Evolutionary conservation across 495 filamentous ascomycete genomes (phyloP).

Genomic region (Neurospora hispaniola): DNA sequence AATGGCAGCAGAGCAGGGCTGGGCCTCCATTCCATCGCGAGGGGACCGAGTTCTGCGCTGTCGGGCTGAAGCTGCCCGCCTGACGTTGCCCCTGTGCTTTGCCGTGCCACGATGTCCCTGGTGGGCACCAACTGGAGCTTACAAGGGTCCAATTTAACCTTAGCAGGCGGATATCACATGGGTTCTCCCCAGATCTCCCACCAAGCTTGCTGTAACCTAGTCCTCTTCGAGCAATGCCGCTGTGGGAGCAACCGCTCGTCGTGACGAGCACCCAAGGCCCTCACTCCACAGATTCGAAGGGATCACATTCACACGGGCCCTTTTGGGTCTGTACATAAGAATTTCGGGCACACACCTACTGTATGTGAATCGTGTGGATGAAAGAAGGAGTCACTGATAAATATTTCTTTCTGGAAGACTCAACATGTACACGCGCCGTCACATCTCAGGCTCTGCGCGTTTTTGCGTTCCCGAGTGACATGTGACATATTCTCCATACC

Average conservation of each 20-base stretch:
- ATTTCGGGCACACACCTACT: not conserved
- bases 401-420: not conserved
- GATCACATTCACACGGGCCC: not conserved
- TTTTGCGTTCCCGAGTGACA: not conserved
- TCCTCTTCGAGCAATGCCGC: not conserved
- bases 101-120: not conserved
- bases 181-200: not conserved
- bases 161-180: not conserved
- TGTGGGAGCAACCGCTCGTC: not conserved
- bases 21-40: not conserved
- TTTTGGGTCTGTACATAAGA: not conserved
- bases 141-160: not conserved
- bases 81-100: not conserved
- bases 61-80: not conserved
- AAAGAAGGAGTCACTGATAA: not conserved
- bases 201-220: not conserved
- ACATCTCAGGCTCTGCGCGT: not conserved
- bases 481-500: not conserved
- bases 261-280: not conserved
- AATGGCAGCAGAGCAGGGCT: not conserved
- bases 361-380: not conserved
- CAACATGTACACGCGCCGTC: not conserved
- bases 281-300: not conserved
- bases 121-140: not conserved
- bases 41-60: too few relatives aligned